Percentiles rank a stretch among this genome's conserved stretches.
These are phyloP conservation scores for Chlamydomonas reinhardtii DNA, from an alignment of 163 green algal species.

Conservation along the genomic window DNA sequence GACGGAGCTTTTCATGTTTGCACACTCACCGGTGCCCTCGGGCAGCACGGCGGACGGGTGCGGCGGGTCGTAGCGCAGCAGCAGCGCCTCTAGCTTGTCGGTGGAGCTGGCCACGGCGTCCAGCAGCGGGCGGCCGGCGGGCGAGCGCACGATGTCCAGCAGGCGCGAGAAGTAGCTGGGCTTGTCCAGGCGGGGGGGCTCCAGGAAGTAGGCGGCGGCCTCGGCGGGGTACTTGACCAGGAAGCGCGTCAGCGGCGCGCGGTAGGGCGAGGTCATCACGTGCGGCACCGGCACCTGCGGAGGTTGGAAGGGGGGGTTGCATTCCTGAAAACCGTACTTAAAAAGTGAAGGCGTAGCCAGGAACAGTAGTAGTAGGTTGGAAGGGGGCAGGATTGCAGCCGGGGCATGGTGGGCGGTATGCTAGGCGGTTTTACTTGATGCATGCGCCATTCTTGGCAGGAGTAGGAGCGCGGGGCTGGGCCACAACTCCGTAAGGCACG, in stretches of 20 bases:
- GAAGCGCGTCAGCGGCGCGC: constrained; percentile 88
- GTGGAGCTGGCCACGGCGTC: constrained; percentile 62
- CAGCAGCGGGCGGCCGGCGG: constrained; percentile 62
- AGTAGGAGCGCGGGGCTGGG: no score
- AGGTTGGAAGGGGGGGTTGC: not conserved
- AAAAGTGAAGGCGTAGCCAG: no score
- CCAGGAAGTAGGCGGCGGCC: constrained; percentile 88
- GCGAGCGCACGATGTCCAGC: constrained; percentile 68
- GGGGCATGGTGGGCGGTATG: no score
- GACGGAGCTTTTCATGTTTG: no score
- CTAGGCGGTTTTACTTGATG: no score
- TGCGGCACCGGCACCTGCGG: constrained; percentile 56
- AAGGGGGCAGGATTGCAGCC: no score
- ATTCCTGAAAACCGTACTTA: no score
- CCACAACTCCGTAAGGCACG: no score
- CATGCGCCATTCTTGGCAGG: no score
- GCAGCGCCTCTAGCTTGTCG: constrained; percentile 58
- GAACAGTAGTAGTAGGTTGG: no score
- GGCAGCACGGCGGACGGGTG: constrained; percentile 21
- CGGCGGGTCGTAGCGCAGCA: constrained; percentile 43
- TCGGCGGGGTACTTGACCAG: constrained; percentile 83
- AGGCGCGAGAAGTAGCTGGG: constrained; percentile 82
- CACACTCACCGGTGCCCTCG: not conserved
- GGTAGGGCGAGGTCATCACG: constrained; percentile 89
- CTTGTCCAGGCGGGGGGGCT: constrained; percentile 53